Conservation (phyloP, 768 basidiomycete genomes). For the Trametopsis cervina region DNA sequence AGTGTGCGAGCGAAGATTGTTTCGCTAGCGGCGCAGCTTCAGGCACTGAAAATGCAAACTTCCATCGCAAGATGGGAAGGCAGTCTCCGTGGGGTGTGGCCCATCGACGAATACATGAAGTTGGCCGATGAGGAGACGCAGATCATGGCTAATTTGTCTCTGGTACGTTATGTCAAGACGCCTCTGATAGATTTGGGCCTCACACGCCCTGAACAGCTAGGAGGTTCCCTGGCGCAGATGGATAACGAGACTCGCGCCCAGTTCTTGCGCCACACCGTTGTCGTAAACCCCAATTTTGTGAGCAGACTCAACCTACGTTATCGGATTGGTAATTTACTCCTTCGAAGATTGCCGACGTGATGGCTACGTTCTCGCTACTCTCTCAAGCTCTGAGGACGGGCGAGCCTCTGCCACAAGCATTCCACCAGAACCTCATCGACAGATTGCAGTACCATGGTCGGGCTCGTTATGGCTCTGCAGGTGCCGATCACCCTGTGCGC, state of each 20-base stretch:
- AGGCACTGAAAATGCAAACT: constrained; percentile 28
- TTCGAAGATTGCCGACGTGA: constrained; percentile 34
- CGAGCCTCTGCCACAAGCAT: constrained; percentile 36
- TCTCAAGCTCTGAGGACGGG: constrained; percentile 38
- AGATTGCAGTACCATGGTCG: constrained; percentile 37
- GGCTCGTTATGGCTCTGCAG: constrained; percentile 15
- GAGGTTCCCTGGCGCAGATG: constrained; percentile 35
- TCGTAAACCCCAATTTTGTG: constrained; percentile 51
- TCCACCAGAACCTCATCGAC: constrained; percentile 35
- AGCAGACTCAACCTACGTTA: constrained; percentile 12
- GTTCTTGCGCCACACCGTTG: constrained; percentile 37
- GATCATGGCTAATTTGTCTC: constrained; percentile 32
- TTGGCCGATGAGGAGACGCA: constrained; percentile 35
- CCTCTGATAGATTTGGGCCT: not conserved
- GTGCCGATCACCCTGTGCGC: not conserved
- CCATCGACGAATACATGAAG: constrained; percentile 36
- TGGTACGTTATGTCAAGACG: constrained; percentile 21
- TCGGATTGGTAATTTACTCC: not conserved
- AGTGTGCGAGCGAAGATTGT: constrained; percentile 26
- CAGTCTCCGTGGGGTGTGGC: constrained; percentile 47
- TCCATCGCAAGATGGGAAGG: constrained; percentile 39
- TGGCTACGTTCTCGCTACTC: constrained; percentile 36
- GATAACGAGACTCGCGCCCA: constrained; percentile 33
- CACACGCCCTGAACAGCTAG: constrained; percentile 24
- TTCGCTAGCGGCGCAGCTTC: constrained; percentile 26